Base-by-base conservation (phyloP, 116 monocot species). In the Phalaenopsis hybrid region DNA sequence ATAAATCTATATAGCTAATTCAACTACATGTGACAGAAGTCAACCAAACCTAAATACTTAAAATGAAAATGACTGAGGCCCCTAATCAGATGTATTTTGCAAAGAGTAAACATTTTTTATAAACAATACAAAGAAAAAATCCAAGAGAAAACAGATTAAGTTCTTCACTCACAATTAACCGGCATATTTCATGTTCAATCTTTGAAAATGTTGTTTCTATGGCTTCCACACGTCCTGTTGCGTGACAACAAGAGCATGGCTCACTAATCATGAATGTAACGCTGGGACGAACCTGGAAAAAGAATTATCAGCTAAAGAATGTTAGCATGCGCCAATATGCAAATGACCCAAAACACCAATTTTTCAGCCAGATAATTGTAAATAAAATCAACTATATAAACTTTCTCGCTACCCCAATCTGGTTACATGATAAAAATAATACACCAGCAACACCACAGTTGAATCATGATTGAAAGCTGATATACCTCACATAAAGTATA, bases 191-290 rank as follows among this genome's bases (percentile, higher is more conserved):
- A 87, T 84, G 91, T 76, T 97, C 97, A 81, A 97, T 94, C 86
- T 94, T 97, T 59, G 94, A 94, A 90, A 90, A 94, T 86, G 94
- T 92, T 77, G 94, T 97, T 57, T 97, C 97, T 25, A 93, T 78
- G 78, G 93, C 97, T 87, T 97, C 97, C 31, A 97, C 90, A 52
- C 97, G 92, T 7, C 97, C 97, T 37, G 87, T 94, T 85, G 84
- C 97, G 85, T 94, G 91, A 84, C 97, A 97, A 79, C 91, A 94
- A 44, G 80, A 83, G 79, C 97, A 97, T 45, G 93, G 93, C 78
- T 97, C 94, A 78, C 94, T 97, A 51, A 97, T 92, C 91, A 97
- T 91, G 87, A 94, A 97, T 31, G 94, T 85, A 84, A 97, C 94
- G 85, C 97, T 97, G 28, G 94, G 94, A 10, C 97, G 88, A 83